Evolutionary conservation across 2,329 filamentous ascomycete species (phyloP).

Genomic region (Pseudofabraea citricarpa): DNA sequence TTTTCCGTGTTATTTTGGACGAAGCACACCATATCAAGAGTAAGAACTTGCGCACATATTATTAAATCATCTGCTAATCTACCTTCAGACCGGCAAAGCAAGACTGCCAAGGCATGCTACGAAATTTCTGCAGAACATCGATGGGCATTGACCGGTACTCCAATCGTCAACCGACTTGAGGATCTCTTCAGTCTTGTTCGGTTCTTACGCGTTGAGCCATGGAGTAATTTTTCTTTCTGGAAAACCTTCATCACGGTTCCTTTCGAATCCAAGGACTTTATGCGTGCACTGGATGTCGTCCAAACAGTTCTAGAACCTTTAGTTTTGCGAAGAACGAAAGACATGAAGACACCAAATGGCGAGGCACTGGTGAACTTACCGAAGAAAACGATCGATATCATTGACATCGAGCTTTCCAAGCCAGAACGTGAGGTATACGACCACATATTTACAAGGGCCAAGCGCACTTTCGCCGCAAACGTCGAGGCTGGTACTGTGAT

Average conservation of each 20-base stretch:
- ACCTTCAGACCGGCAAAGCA: slow-evolving; percentile 61
- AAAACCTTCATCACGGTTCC: slow-evolving; percentile 97
- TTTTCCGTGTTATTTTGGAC: slow-evolving; percentile 92
- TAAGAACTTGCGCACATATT: neutral
- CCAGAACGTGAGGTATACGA: slow-evolving; percentile 89
- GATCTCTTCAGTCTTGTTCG: slow-evolving; percentile 91
- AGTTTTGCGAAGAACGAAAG: slow-evolving; percentile 92
- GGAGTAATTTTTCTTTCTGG: slow-evolving; percentile 99
- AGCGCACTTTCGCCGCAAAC: slow-evolving; percentile 78
- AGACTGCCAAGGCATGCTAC: slow-evolving; percentile 93
- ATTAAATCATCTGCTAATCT: neutral
- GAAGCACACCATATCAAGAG: slow-evolving; percentile 92
- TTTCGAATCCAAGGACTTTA: slow-evolving; percentile 92
- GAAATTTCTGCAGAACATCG: slow-evolving; percentile 80
- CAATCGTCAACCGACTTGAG: slow-evolving; percentile 92
- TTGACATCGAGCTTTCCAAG: slow-evolving; percentile 79
- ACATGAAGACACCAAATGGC: slow-evolving; percentile 93
- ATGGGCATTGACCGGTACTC: slow-evolving; percentile 92
- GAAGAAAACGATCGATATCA: slow-evolving; percentile 74
- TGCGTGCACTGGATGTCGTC: slow-evolving; percentile 90
- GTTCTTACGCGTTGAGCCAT: slow-evolving; percentile 91
- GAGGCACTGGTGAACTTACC: slow-evolving; percentile 78
- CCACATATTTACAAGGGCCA: slow-evolving; percentile 78
- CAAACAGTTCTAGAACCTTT: slow-evolving; percentile 94
- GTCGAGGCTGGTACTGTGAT: slow-evolving; percentile 88